Base-by-base conservation (phyloP, 2,329 filamentous ascomycete genomes). In the Clonostachys rosea region DNA sequence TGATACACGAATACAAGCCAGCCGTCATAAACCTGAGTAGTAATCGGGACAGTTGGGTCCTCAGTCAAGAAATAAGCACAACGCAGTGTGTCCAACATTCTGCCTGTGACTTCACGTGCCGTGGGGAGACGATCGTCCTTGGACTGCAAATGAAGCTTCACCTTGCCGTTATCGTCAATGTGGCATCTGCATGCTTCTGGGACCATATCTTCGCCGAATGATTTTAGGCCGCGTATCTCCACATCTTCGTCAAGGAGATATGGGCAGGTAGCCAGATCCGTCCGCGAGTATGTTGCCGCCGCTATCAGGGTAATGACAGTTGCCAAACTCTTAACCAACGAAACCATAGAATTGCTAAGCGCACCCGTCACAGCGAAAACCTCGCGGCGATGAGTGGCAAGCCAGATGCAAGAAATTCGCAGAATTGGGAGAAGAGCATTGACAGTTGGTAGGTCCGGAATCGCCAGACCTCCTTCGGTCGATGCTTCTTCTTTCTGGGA, bases 331-430 rank as follows among this genome's bases (percentile, higher is more conserved):
- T 68, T 66, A 52, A 74, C 68, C 66, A 79, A 71, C 7, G 70
- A 65, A 24, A 68, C 69, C 24, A 76, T 61, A 41, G 72, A 63
- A 6, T 67, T 64, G 39, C 71, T 71, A 33, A 79, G 64, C 41
- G 71, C 67, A 33, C 69, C 63, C 43, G 68, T 63, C 47, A 70
- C 74, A n/a, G 63, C 60, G 49, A 74, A 67, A 6, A 79, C 56
- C 49, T 79, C 74, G 10, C 61, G 56, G 30, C 71, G 67, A 42
- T 67, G 69, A 14, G 69, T 67, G 46, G 71, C 73, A 3, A 81
- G 64, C 78, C 78, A 82, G 42, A 76, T 70, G 48, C 74, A 63
- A 51, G 75, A 81, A 20, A 79, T 58, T n/a, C 78, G 74, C 45
- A 79, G 59, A 13, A 79, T 64, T 1, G 75, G 74, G 5, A 82